Conservation (phyloP, 73 alveolate species). For the Durusdinium trenchii region DNA sequence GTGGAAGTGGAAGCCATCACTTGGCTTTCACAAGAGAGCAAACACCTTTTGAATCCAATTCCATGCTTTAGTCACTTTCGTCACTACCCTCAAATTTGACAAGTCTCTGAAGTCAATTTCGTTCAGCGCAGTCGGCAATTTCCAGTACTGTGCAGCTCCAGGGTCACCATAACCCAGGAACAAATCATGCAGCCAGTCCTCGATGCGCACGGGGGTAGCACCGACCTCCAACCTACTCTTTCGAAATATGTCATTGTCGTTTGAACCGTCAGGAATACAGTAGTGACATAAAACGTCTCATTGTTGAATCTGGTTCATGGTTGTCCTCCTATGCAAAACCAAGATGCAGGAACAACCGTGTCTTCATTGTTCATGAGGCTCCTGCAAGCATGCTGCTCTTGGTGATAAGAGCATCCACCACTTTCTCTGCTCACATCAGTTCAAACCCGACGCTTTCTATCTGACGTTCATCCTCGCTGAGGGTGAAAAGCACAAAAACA, state of each 20-base stretch:
- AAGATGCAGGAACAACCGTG: conserved; percentile 73
- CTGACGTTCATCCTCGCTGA: background rate
- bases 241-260: background rate
- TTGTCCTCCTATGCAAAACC: background rate
- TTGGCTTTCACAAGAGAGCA: background rate
- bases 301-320: background rate
- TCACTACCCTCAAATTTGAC: no score
- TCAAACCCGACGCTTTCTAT: background rate
- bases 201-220: background rate
- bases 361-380: conserved; percentile 95
- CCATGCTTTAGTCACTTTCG: background rate
- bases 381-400: background rate
- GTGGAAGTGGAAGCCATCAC: background rate
- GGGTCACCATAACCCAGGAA: conserved; percentile 95
- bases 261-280: background rate
- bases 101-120: conserved; percentile 70
- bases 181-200: conserved; percentile 95
- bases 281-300: background rate
- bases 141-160: conserved; percentile 95
- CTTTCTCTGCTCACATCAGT: no score
- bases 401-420: no score
- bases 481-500: background rate
- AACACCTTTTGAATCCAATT: background rate
- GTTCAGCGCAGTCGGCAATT: conserved; percentile 66
- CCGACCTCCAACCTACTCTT: background rate